phyloP scores from a whole-genome alignment of 805 yeast species.

The Starmerella kuoi region DNA sequence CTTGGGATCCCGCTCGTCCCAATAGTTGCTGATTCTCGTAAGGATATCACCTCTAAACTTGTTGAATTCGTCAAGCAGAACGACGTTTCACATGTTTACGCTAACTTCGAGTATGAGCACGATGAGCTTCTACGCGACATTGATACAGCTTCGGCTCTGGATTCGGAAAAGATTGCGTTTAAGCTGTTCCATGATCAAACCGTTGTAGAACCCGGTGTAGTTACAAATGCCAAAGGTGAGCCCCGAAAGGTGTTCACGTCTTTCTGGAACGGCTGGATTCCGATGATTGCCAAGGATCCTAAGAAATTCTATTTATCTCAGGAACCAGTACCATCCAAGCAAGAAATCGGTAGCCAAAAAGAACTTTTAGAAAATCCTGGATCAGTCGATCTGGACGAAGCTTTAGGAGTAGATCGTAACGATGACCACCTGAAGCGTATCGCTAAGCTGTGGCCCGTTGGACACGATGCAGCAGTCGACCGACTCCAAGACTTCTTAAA shows the following conservation, averaged over 20 bases:
- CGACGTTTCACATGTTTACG: conserved; percentile 27
- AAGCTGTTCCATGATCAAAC: conserved; percentile 33
- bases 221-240: conserved; percentile 31
- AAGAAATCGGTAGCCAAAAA: neutral
- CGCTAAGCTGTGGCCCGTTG: conserved; percentile 25
- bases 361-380: neutral
- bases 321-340: conserved; percentile 2
- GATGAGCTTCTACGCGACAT: conserved; percentile 33
- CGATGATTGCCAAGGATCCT: conserved; percentile 24
- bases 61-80: conserved; percentile 25
- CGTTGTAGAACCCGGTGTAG: conserved; percentile 33
- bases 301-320: conserved; percentile 1
- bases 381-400: conserved; percentile 6
- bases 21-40: conserved; percentile 2
- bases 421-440: neutral
- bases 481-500: conserved; percentile 16
- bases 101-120: conserved; percentile 36
- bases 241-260: conserved; percentile 37
- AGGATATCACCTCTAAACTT: conserved; percentile 2
- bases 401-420: conserved; percentile 2
- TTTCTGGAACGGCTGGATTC: conserved; percentile 34
- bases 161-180: conserved; percentile 22
- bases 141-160: conserved; percentile 18
- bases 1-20: conserved; percentile 31
- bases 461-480: conserved; percentile 30